A percentile compares a stretch with the other conserved stretches of the same genome.
Conservation (phyloP, 2,329 filamentous ascomycete species). For the Phialophora verrucosa region DNA sequence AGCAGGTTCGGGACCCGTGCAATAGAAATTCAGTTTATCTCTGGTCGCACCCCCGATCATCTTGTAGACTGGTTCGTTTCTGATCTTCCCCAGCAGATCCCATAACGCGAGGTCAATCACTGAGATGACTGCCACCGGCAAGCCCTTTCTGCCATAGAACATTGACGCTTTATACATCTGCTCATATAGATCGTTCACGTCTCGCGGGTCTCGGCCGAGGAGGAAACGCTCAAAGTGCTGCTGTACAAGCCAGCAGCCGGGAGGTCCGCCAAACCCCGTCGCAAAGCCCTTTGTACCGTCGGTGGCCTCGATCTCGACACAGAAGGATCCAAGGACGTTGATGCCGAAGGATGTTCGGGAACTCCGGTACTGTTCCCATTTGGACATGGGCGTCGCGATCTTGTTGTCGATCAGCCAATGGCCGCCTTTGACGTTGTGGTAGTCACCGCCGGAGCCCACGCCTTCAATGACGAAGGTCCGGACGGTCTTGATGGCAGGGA, state of each 20-base stretch:
- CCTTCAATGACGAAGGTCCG: slow-evolving; percentile 55
- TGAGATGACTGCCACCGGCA: slow-evolving; percentile 88
- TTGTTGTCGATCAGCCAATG: slow-evolving; percentile 87
- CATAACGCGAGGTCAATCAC: slow-evolving; percentile 92
- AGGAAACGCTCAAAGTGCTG: slow-evolving; percentile 94
- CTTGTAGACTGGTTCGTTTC: slow-evolving; percentile 92
- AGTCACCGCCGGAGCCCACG: slow-evolving; percentile 60
- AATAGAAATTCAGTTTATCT: slow-evolving; percentile 82
- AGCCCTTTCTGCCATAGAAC: slow-evolving; percentile 94
- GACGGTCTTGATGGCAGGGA: slow-evolving; percentile 54
- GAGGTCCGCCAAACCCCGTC: slow-evolving; percentile 90
- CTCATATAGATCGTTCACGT: slow-evolving; percentile 91
- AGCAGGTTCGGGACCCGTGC: slow-evolving; percentile 83
- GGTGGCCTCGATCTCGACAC: slow-evolving; percentile 83
- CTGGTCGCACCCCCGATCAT: slow-evolving; percentile 90
- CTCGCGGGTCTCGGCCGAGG: slow-evolving; percentile 83
- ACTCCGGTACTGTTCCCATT: slow-evolving; percentile 84
- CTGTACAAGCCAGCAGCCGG: slow-evolving; percentile 90
- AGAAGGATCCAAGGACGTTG: slow-evolving; percentile 91
- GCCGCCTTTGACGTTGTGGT: slow-evolving; percentile 76
- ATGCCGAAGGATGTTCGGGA: slow-evolving; percentile 94
- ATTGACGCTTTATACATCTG: slow-evolving; percentile 96
- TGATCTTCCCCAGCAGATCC: slow-evolving; percentile 89
- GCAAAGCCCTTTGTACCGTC: slow-evolving; percentile 95
- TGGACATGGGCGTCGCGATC: slow-evolving; percentile 90